phyloP scores from a whole-genome alignment of 345 rosid genomes.

The Alliaria petiolata region DNA sequence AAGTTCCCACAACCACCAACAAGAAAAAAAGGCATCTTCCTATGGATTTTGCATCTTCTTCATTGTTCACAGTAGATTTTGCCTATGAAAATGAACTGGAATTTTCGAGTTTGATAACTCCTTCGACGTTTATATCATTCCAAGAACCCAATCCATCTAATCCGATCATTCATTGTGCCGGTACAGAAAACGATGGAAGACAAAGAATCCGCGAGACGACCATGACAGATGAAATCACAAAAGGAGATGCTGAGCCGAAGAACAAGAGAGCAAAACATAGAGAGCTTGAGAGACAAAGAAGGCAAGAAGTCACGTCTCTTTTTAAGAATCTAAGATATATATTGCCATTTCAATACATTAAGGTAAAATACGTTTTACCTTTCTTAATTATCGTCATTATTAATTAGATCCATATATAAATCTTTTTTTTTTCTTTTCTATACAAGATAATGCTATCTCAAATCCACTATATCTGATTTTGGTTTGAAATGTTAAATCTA shows the following conservation, averaged over 20 bases:
- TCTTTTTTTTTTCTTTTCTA: neutral
- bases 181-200: neutral
- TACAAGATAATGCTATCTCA: no score
- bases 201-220: neutral
- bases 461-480: neutral
- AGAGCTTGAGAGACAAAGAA: slow-evolving; percentile 26
- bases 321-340: slow-evolving; percentile 14
- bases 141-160: slow-evolving; percentile 1
- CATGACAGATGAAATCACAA: neutral
- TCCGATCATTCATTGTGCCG: neutral
- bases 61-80: neutral
- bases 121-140: slow-evolving; percentile 15
- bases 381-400: neutral
- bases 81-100: slow-evolving; percentile 2
- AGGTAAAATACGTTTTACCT: neutral
- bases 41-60: slow-evolving; percentile 18
- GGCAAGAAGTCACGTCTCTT: slow-evolving; percentile 20
- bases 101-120: slow-evolving; percentile 10
- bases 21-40: neutral
- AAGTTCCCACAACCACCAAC: neutral
- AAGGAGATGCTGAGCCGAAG: neutral
- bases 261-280: slow-evolving; percentile 20
- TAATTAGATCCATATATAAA: neutral
- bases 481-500: neutral
- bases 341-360: slow-evolving; percentile 19